Conservation (phyloP, 495 filamentous ascomycete species). For the Tuber indicum region DNA sequence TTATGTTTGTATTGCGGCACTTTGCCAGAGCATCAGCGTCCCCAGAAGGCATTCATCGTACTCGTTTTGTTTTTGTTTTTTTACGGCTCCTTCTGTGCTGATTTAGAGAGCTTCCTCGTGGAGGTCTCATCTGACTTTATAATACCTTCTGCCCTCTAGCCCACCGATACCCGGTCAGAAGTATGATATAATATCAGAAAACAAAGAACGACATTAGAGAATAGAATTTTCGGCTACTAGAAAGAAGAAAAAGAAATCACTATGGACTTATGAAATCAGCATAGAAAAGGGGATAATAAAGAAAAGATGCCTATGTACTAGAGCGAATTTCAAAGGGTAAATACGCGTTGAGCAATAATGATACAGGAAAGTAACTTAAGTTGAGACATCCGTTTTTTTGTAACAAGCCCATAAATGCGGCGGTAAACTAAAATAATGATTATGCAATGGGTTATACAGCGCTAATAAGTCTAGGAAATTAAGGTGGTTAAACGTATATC, state of each 20-base stretch:
- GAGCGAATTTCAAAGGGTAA: neutral
- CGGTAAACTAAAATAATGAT: neutral
- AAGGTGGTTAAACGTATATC: slow-evolving; percentile 3
- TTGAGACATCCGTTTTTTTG: neutral
- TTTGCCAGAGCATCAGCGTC: neutral
- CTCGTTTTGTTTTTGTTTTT: neutral
- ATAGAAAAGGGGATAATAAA: neutral
- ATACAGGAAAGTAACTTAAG: neutral
- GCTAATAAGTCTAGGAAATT: neutral
- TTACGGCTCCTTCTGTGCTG: neutral
- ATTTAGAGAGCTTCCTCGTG: neutral
- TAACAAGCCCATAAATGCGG: neutral
- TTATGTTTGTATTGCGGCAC: neutral
- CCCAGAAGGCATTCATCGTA: neutral
- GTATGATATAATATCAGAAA: neutral
- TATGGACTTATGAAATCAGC: neutral
- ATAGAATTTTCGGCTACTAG: neutral
- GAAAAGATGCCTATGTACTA: neutral
- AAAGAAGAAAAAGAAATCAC: neutral
- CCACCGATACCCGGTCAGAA: neutral
- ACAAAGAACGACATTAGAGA: neutral
- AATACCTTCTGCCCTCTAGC: neutral
- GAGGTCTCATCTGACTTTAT: neutral
- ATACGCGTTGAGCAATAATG: neutral
- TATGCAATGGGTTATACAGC: neutral